Evolutionary conservation across 345 rosid genomes (phyloP).

Genomic region (Salix exigua): DNA sequence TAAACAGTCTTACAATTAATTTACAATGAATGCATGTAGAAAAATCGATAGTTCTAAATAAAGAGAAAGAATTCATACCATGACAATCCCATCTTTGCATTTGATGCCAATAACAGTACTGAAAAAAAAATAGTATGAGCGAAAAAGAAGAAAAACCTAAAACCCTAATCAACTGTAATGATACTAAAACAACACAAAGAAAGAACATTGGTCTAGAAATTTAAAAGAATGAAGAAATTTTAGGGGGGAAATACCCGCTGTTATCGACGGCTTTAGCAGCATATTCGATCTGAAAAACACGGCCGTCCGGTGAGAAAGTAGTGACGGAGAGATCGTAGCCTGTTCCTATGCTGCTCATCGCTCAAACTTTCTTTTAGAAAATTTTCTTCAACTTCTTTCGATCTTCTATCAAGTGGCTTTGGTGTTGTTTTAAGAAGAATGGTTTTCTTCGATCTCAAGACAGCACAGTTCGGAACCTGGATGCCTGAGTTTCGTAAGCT

Average conservation of each 20-base stretch:
- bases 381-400: constrained; percentile 2
- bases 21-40: neutral
- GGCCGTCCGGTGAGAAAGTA: constrained; percentile 99
- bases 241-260: constrained; percentile 63
- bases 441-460: constrained; percentile 15
- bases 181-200: neutral
- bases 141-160: neutral
- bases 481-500: neutral
- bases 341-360: constrained; percentile 97
- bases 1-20: neutral
- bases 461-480: neutral
- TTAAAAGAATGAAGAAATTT: neutral
- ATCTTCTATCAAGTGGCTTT: neutral
- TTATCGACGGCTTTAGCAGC: constrained; percentile 99
- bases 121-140: constrained; percentile 8
- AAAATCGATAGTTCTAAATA: neutral
- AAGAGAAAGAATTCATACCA: constrained; percentile 44
- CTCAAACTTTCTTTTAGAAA: neutral
- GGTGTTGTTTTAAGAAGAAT: neutral
- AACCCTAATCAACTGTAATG: constrained; percentile 4
- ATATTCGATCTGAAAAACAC: constrained; percentile 99
- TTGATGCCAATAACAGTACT: constrained; percentile 95
- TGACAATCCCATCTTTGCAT: constrained; percentile 94
- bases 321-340: constrained; percentile 99
- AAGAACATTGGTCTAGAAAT: too few relatives aligned